A percentile compares a stretch with the other conserved stretches of the same genome.
These are phyloP conservation scores for Kuraishia piskuri DNA, from an alignment of 805 yeast genomes.

Conservation along the genomic window DNA sequence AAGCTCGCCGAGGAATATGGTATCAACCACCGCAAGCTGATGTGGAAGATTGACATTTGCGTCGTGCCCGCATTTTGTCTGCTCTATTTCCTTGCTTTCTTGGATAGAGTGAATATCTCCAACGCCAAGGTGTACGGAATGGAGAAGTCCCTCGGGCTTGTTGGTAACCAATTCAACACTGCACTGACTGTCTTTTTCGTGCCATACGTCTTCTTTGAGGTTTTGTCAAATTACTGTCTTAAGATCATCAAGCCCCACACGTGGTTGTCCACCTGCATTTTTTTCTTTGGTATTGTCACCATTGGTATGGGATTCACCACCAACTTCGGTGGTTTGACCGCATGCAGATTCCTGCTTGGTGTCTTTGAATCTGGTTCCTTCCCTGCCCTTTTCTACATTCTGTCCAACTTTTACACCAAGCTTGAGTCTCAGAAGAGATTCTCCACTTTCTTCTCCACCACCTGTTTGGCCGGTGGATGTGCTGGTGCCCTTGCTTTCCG, in stretches of 20 bases:
- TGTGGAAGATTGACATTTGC: conserved; percentile 59
- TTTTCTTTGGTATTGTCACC: conserved; percentile 55
- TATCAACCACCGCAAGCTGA: conserved; percentile 44
- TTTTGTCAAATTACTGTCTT: conserved; percentile 54
- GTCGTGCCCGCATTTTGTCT: conserved; percentile 73
- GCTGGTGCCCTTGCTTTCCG: conserved; percentile 68
- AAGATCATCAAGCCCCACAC: conserved; percentile 54
- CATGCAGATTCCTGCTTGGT: conserved; percentile 60
- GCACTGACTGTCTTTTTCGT: conserved; percentile 66
- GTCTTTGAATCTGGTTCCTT: conserved; percentile 63
- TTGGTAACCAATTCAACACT: conserved; percentile 51
- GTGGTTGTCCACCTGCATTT: conserved; percentile 53
- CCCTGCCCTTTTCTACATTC: conserved; percentile 66
- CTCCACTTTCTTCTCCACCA: conserved; percentile 60
- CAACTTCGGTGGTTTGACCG: conserved; percentile 49
- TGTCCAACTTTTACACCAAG: conserved; percentile 57
- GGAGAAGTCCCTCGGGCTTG: conserved; percentile 41
- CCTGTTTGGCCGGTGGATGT: conserved; percentile 73
- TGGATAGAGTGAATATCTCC: conserved; percentile 77
- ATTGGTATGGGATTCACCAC: conserved; percentile 59
- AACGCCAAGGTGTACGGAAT: conserved; percentile 74
- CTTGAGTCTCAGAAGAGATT: conserved; percentile 62
- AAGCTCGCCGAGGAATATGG: conserved; percentile 34
- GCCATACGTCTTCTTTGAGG: conserved; percentile 58
- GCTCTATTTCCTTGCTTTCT: conserved; percentile 65